Percentiles rank a stretch among this genome's conserved stretches.
phyloP scores from a whole-genome alignment of 768 basidiomycete species.

The Pilatotrama ljubarskyi region DNA sequence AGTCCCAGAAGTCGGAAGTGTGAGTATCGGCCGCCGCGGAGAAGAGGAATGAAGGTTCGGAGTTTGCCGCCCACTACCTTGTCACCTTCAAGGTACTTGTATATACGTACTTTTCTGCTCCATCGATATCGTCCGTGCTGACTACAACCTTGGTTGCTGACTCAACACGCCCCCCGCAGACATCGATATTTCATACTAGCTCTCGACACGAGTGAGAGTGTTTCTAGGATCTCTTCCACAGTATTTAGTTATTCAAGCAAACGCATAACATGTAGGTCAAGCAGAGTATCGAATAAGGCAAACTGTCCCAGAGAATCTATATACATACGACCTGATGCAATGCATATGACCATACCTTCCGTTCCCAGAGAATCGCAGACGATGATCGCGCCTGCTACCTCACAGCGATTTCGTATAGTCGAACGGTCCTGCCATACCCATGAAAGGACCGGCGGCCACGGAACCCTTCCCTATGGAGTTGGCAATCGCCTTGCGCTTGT shows the following conservation, averaged over 20 bases:
- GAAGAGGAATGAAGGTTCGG: constrained; percentile 17
- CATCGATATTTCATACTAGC: not conserved
- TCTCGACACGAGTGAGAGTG: not conserved
- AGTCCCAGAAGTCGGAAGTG: constrained; percentile 10
- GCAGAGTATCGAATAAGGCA: not conserved
- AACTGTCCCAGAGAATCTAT: constrained; percentile 3
- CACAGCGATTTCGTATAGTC: constrained; percentile 4
- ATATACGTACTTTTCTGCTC: constrained; percentile 10
- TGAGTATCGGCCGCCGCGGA: constrained; percentile 11
- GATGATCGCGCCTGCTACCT: not conserved
- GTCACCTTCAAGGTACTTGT: constrained; percentile 13
- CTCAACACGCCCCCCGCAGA: not conserved
- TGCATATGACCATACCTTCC: not conserved
- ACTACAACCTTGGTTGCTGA: constrained; percentile 5
- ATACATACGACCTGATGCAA: not conserved
- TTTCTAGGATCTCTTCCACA: not conserved
- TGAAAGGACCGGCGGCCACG: constrained; percentile 31
- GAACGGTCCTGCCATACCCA: constrained; percentile 19
- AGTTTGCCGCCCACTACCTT: constrained; percentile 19
- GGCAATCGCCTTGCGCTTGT: constrained; percentile 61
- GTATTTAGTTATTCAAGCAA: not conserved
- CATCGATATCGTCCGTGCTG: constrained; percentile 14
- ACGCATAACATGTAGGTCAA: not conserved
- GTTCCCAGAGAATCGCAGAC: not conserved
- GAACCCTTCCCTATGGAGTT: constrained; percentile 46